These are phyloP conservation scores for Penicillium manginii DNA, from an alignment of 495 filamentous ascomycete genomes.

Conservation along the genomic window DNA sequence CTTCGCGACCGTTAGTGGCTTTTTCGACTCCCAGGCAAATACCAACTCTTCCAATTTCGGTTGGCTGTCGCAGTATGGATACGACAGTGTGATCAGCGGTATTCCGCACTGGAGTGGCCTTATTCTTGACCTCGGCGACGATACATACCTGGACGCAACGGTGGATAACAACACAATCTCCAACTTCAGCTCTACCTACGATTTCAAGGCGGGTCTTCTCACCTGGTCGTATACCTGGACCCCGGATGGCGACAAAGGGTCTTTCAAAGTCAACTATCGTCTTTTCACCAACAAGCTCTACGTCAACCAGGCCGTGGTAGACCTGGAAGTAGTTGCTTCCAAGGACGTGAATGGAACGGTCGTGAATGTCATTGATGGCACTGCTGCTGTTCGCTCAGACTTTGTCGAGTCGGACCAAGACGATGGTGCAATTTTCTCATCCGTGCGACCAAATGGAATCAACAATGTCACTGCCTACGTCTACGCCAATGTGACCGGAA, in stretches of 20 bases:
- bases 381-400: constrained; percentile 59
- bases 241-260: constrained; percentile 51
- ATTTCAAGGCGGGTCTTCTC: constrained; percentile 64
- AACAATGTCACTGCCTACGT: constrained; percentile 62
- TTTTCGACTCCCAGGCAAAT: constrained; percentile 66
- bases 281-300: constrained; percentile 65
- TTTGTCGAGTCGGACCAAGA: constrained; percentile 57
- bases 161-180: constrained; percentile 62
- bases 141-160: constrained; percentile 61
- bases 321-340: constrained; percentile 56
- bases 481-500: constrained; percentile 53
- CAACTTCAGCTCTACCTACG: constrained; percentile 63
- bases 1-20: constrained; percentile 75
- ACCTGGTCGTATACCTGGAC: constrained; percentile 71
- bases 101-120: constrained; percentile 72
- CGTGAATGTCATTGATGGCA: constrained; percentile 63
- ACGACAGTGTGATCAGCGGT: constrained; percentile 73
- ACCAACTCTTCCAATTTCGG: constrained; percentile 70
- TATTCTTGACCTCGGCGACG: constrained; percentile 58
- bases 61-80: constrained; percentile 73
- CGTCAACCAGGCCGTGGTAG: constrained; percentile 65
- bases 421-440: constrained; percentile 55
- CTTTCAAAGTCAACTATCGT: constrained; percentile 60
- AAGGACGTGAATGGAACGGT: constrained; percentile 51
- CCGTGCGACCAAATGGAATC: constrained; percentile 59